Conservation (phyloP, 352 stramenopile genomes). For the Pythium periplocum region DNA sequence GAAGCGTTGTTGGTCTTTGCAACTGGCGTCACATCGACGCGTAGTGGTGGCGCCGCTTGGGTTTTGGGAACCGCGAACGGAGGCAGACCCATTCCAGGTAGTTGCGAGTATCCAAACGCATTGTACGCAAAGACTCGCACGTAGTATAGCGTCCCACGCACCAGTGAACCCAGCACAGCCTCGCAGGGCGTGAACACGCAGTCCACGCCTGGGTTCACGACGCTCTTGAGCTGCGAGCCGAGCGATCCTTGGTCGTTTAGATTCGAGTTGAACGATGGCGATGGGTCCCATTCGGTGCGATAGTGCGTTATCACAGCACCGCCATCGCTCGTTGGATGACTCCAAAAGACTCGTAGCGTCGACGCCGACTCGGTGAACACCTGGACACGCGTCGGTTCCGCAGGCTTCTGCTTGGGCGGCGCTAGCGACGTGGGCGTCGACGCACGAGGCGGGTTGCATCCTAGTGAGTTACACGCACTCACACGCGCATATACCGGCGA, state of each 20-base stretch:
- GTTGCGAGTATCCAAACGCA: constrained; percentile 85
- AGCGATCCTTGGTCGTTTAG: constrained; percentile 5
- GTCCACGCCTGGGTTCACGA: constrained; percentile 62
- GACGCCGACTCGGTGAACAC: constrained; percentile 66
- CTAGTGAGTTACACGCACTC: constrained; percentile 87
- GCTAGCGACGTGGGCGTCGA: constrained; percentile 72
- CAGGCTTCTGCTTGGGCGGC: constrained; percentile 84
- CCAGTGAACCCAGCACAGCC: constrained; percentile 76
- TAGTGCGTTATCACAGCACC: constrained; percentile 93
- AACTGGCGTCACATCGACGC: constrained; percentile 38
- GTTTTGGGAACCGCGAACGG: constrained; percentile 74
- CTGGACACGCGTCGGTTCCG: constrained; percentile 69
- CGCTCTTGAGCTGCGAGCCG: constrained; percentile 61
- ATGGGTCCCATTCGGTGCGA: constrained; percentile 92
- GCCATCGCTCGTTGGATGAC: constrained; percentile 87
- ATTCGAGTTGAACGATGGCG: constrained; percentile 77
- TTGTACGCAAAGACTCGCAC: constrained; percentile 92
- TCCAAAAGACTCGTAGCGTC: constrained; percentile 84
- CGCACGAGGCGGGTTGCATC: constrained; percentile 78
- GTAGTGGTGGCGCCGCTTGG: constrained; percentile 51
- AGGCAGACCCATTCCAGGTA: constrained; percentile 55
- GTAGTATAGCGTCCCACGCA: constrained; percentile 81
- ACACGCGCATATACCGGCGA: constrained; percentile 84
- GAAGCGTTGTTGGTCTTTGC: constrained; percentile 24
- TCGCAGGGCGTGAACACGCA: constrained; percentile 78